These are phyloP conservation scores for Usnea hakonensis DNA, from an alignment of 495 filamentous ascomycete genomes.

Conservation along the genomic window DNA sequence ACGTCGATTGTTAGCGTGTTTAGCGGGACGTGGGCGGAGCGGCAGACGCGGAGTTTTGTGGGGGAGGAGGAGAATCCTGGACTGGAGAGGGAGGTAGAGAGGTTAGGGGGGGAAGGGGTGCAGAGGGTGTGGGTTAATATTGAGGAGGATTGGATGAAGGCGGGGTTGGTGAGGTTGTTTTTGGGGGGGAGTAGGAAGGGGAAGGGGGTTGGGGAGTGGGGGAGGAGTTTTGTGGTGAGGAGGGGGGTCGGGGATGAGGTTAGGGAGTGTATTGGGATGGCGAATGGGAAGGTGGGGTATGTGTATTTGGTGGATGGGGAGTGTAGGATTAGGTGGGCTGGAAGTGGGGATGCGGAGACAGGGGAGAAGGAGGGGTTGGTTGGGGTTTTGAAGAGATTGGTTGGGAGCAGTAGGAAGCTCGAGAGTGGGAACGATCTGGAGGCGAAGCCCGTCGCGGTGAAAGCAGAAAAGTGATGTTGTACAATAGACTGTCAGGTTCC, in stretches of 20 bases:
- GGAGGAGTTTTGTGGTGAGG: conserved; percentile 73
- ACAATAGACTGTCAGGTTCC: neutral
- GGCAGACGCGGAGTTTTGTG: conserved; percentile 66
- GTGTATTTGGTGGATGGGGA: conserved; percentile 83
- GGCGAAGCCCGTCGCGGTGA: conserved; percentile 6
- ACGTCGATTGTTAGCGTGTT: conserved; percentile 75
- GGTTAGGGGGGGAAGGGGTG: conserved; percentile 29
- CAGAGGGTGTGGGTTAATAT: conserved; percentile 82
- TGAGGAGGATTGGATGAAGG: conserved; percentile 73
- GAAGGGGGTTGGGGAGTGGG: conserved; percentile 53
- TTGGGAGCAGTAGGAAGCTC: conserved; percentile 37
- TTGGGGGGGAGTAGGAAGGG: conserved; percentile 50
- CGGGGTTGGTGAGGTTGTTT: conserved; percentile 63
- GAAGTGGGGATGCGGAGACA: conserved; percentile 64
- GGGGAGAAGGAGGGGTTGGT: conserved; percentile 66
- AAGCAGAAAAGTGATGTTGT: conserved; percentile 6
- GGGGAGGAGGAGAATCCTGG: conserved; percentile 55
- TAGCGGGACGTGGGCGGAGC: conserved; percentile 74
- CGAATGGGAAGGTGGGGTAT: conserved; percentile 89
- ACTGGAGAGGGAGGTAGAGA: conserved; percentile 43
- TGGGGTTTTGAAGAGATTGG: conserved; percentile 57
- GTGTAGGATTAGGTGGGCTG: conserved; percentile 91
- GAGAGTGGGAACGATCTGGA: conserved; percentile 27
- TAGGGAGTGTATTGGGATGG: conserved; percentile 66
- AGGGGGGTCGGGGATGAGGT: conserved; percentile 67